phyloP scores from a whole-genome alignment of 192 early-diverging fungal species.

The Coemansia erecta region DNA sequence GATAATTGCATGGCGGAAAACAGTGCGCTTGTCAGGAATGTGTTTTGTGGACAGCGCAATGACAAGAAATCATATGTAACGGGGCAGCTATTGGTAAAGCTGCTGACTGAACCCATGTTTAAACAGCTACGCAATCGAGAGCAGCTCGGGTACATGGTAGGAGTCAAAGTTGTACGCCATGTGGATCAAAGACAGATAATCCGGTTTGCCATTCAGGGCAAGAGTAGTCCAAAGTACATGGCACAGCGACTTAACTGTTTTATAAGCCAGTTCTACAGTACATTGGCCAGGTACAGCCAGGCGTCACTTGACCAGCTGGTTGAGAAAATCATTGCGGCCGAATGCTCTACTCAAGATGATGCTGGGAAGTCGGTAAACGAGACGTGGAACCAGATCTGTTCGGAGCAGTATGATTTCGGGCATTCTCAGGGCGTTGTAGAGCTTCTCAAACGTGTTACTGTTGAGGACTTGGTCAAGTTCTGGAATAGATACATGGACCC shows the following conservation, averaged over 20 bases:
- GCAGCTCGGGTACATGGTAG: conserved; percentile 3
- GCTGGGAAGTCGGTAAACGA: background rate
- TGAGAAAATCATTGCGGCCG: background rate
- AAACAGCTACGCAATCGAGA: background rate
- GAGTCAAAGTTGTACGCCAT: background rate
- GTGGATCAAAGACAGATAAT: background rate
- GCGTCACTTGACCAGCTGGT: background rate
- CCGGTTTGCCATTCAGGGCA: background rate
- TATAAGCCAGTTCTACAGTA: background rate
- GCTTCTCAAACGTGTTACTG: background rate
- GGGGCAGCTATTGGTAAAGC: background rate
- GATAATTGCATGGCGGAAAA: background rate
- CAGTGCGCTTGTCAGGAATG: background rate
- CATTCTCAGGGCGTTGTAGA: background rate
- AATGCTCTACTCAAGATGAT: background rate
- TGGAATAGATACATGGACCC: background rate
- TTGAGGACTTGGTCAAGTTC: background rate
- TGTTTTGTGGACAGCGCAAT: background rate
- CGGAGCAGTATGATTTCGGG: background rate
- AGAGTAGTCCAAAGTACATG: background rate
- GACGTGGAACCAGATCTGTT: background rate
- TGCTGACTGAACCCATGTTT: background rate
- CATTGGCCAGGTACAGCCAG: background rate
- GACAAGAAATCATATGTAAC: background rate
- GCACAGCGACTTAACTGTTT: background rate